Base-by-base conservation (phyloP, 1,284 basidiomycete species). In the Taiwanofungus camphoratus region DNA sequence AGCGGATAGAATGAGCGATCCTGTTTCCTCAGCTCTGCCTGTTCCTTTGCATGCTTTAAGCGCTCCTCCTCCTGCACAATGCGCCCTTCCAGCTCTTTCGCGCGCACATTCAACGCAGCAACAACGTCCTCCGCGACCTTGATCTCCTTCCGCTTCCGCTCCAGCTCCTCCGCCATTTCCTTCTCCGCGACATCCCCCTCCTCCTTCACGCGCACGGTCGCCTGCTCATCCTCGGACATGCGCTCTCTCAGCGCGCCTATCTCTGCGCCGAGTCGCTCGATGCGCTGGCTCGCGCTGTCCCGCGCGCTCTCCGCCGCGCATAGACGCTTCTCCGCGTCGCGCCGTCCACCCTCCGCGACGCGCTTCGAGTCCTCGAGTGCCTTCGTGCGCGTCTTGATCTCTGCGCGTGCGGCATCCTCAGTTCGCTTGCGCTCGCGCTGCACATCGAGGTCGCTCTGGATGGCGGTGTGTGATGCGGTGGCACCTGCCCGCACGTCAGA, bases 261-360 rank as follows among this genome's bases (percentile, higher is more conserved):
- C 59, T 94, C 85, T 47, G 72, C 68, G 49, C 81, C 77, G 30
- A 92, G 69, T 52, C 73, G 73, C 42, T 76, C 74, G 45, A 91
- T 81, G 39, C 82, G 77, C 46, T 73, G 74, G 36, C 69, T 70
- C 4, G 87, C 75, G 41, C 73, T 80, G 53, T 87, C 82, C 33
- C 83, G 77, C 46, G 76, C 69, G 35, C 64, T 69, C 59, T 86
- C 81, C 3, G 81, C 81, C 13, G 74, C 70, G 54, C 84, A 87
- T 45, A 95, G 71, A 51, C 83, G 83, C 68, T 90, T 92, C 65
- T 97, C 94, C 2, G 86, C 89, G 30, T 97, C 92, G 36, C 83
- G 75, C 58, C 82, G 85, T 41, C 71, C 66, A 39, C 76, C 71
- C 62, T 97, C 94, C 4, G 92, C 89, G 36, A 72, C 70, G 30